Base-by-base conservation (phyloP, 768 basidiomycete species). In the Hemileccinum impolitum region DNA sequence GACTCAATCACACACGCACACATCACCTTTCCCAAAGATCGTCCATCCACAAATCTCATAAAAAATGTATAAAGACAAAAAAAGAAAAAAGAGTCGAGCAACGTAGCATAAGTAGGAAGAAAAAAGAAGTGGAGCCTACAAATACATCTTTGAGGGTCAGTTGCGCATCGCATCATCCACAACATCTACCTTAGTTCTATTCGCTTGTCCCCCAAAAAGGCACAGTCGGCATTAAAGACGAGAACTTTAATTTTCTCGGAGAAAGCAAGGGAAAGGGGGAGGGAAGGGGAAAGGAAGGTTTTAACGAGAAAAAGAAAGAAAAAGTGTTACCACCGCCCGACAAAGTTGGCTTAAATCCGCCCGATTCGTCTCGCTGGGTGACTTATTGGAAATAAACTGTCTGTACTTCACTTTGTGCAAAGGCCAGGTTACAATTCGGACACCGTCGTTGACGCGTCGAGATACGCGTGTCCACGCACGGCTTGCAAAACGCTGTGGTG, bases 371-470 rank as follows among this genome's bases (percentile, higher is more conserved):
- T 21, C 4, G 11, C 23, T 23, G 23, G n/a, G 14, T 14, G 18
- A 14, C 11, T 70, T 53, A 77, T 59, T 83, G 82, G 66, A 85
- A 82, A 58, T 73, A 84, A 28, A 86, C 62, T 11, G 74, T 71
- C 59, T 81, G 77, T n/a, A 93, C 90, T 54, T 98, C 94, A 42
- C 84, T 85, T 57, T 84, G 81, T 5, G 86, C 84, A 70, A 98
- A 98, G 1, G 77, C 68, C 28, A 87, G 61, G 53, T 86, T 85
- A 64, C 94, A 98, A 6, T 87, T 84, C 19, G 94, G 94, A 70
- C 94, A 98, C 66, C 94, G 94, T 23, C 94, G 85, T 64, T 96
- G 94, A 50, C 94, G 82, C 14, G 89, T 93, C 23, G 85, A 70
- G 57, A 97, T 78, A 36, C 95, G 85, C n/a, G 84, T 75, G 54